Base-by-base conservation (phyloP, 805 yeast genomes). In the Ogataea wickerhamii region DNA sequence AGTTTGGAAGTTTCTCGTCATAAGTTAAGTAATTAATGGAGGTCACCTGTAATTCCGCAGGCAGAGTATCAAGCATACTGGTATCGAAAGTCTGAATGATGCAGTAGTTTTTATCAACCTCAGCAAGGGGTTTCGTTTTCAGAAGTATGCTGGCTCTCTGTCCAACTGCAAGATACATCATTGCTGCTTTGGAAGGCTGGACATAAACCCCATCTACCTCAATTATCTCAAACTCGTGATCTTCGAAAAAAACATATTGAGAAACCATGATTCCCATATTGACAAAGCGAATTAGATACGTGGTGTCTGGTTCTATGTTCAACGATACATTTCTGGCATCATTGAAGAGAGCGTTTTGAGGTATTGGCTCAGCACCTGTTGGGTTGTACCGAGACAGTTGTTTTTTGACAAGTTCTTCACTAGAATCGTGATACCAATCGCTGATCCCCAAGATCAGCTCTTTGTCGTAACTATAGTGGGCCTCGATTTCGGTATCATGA, bases 281-380 rank as follows among this genome's bases (percentile, higher is more conserved):
- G 38, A 74, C 72, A 42, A 84, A 67, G 51, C 88, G 70, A 32
- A 82, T 51, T 35, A 81, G 62, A 57, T 84, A 82, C 0, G 85
- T 82, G 40, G 73, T 78, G 27, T 73, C 72, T 5, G 79, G 74
- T 37, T 73, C 70, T 36, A 84, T 80, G 19, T 58, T 36, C 56
- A 83, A 66, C 1, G 81, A 69, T 4, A 63, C 72, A 46, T 78
- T 78, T 37, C 71, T 68, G 5, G 85, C 67, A 47, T 84, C 86
- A 56, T 83, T 82, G 54, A 82, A 73, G 28, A 84, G 62, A 14
- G 76, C 43, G 51, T 76, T 78, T 45, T 79, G 80, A 2, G 91
- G 91, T 35, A 83, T 71, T 12, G 94, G 94, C 55, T 84, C 94
- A 13, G 85, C 87, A 28, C 94, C 94, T 2, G 89, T 83, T 16